Conservation (phyloP, 331 rosid species). For the Saraca asoca region DNA sequence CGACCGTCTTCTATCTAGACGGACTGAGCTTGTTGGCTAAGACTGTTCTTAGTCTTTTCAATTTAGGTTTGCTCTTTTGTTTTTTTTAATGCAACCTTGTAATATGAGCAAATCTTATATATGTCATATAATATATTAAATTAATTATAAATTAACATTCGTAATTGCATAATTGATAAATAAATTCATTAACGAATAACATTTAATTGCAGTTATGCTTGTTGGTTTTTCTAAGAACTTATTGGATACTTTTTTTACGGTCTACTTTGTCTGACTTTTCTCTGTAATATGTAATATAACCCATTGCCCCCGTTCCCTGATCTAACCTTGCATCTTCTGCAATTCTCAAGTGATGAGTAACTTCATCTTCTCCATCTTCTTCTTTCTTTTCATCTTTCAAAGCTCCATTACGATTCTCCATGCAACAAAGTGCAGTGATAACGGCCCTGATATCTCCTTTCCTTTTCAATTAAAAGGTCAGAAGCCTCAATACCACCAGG, state of each 20-base stretch:
- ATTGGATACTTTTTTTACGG: no score
- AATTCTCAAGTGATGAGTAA: conserved; percentile 38
- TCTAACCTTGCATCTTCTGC: conserved; percentile 31
- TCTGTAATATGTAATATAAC: background rate
- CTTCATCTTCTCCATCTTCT: conserved; percentile 45
- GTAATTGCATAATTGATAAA: no score
- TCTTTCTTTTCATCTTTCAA: conserved; percentile 41
- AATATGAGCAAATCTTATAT: no score
- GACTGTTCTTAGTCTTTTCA: no score
- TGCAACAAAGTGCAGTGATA: conserved; percentile 38
- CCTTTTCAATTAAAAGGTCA: conserved; percentile 54
- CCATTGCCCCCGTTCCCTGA: background rate
- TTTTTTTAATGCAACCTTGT: no score
- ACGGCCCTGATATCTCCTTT: conserved; percentile 42
- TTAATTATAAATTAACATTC: no score
- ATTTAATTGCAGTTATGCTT: no score
- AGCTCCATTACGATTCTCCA: background rate
- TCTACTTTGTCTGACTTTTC: background rate
- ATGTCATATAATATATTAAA: no score
- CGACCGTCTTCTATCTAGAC: no score
- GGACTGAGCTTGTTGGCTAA: no score
- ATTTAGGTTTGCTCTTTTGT: no score
- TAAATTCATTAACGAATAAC: no score
- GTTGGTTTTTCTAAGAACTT: background rate
- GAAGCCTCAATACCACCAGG: background rate